Evolutionary conservation across 352 stramenopile genomes (phyloP).

Genomic region (Phytophthora crassamura): DNA sequence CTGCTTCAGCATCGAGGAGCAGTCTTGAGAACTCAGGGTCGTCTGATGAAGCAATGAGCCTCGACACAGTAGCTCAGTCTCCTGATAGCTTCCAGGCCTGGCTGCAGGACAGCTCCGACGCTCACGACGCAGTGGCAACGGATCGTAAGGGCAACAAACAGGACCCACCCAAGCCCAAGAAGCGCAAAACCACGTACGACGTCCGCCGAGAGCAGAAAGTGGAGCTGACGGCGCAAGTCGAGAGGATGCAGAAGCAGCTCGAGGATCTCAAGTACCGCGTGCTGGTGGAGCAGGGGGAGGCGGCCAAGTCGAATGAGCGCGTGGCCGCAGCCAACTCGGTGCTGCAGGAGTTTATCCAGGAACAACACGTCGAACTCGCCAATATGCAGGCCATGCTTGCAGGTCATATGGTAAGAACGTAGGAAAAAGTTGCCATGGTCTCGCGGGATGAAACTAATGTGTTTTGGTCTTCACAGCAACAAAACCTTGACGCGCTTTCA

Average conservation of each 20-base stretch:
- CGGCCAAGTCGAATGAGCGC: conserved; percentile 34
- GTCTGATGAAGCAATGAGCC: background rate
- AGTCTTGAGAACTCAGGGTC: background rate
- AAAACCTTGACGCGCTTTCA: conserved; percentile 15
- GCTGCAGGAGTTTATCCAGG: conserved; percentile 37
- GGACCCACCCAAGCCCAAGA: conserved; percentile 8
- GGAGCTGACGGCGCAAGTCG: conserved; percentile 30
- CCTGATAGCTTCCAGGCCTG: conserved; percentile 1
- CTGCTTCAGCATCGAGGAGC: background rate
- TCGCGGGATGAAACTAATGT: background rate
- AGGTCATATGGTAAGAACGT: conserved; percentile 13
- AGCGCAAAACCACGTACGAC: conserved; percentile 41
- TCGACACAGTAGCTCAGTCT: background rate
- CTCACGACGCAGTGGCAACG: conserved; percentile 1
- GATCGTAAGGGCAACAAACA: conserved; percentile 7
- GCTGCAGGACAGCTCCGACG: background rate
- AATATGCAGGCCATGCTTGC: conserved; percentile 33
- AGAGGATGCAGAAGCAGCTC: conserved; percentile 41
- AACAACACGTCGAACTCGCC: conserved; percentile 36
- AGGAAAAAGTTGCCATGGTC: background rate
- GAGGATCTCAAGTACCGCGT: conserved; percentile 44
- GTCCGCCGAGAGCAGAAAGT: conserved; percentile 44
- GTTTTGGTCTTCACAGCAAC: conserved; percentile 8
- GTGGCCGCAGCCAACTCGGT: conserved; percentile 21
- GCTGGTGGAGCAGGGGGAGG: conserved; percentile 37